Evolutionary conservation across 257 asterid species (phyloP).

Genomic region (Verbena officinalis): DNA sequence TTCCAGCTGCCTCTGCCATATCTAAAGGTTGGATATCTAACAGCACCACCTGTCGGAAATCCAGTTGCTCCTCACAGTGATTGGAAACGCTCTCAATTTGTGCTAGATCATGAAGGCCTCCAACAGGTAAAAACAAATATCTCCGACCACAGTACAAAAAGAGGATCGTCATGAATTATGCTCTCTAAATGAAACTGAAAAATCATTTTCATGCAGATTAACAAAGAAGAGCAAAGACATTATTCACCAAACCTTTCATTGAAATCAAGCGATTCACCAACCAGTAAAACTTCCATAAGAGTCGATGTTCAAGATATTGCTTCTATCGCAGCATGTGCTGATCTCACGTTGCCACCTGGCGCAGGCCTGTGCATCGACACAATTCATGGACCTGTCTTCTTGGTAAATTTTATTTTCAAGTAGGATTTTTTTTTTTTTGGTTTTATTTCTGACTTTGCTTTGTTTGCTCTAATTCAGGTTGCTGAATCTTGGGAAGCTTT

Average conservation of each 20-base stretch:
- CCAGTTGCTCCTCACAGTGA: slow-evolving; percentile 93
- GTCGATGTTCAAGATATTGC: slow-evolving; percentile 72
- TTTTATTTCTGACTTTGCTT: not conserved
- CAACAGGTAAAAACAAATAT: slow-evolving; percentile 65
- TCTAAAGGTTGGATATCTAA: slow-evolving; percentile 86
- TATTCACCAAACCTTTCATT: slow-evolving; percentile 59
- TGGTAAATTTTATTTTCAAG: slow-evolving; percentile 51
- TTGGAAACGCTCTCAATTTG: slow-evolving; percentile 87
- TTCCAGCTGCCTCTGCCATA: slow-evolving; percentile 95
- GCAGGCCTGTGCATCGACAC: slow-evolving; percentile 92
- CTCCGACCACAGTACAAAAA: not conserved
- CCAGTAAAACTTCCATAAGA: slow-evolving; percentile 55
- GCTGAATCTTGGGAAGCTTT: slow-evolving; percentile 98
- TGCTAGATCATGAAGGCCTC: slow-evolving; percentile 85
- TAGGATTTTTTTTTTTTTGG: not conserved
- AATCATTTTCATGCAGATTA: slow-evolving; percentile 50
- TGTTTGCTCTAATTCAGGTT: slow-evolving; percentile 47
- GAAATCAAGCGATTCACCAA: slow-evolving; percentile 50
- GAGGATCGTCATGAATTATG: slow-evolving; percentile 14
- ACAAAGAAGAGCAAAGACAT: slow-evolving; percentile 55
- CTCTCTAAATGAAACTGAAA: slow-evolving; percentile 15
- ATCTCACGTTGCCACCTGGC: slow-evolving; percentile 96
- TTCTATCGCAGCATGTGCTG: slow-evolving; percentile 83
- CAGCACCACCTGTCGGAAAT: slow-evolving; percentile 92
- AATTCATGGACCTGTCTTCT: slow-evolving; percentile 71